A percentile compares a stretch with the other conserved stretches of the same genome.
phyloP scores from a whole-genome alignment of 73 alveolate species.

The Tetrahymena borealis region DNA sequence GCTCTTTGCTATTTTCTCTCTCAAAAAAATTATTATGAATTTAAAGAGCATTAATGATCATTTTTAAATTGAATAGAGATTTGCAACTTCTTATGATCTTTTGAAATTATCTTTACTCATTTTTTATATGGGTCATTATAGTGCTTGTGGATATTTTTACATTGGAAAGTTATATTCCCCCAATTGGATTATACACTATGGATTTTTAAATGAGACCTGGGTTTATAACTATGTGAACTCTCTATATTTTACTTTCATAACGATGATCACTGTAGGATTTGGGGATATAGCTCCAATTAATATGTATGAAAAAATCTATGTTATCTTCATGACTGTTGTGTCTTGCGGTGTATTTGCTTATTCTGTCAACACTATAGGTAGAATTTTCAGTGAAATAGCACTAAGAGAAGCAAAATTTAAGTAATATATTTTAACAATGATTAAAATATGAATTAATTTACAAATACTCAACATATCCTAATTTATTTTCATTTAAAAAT shows the following conservation, averaged over 20 bases:
- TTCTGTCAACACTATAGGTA: constrained; percentile 35
- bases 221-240: constrained; percentile 41
- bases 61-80: not conserved
- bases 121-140: not conserved
- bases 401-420: constrained; percentile 31
- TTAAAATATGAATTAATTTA: constrained; percentile 43
- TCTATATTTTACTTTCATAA: constrained; percentile 49
- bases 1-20: not conserved
- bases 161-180: not conserved
- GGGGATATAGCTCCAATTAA: constrained; percentile 55
- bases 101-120: not conserved
- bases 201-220: not conserved
- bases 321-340: constrained; percentile 20
- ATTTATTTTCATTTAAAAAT: constrained; percentile 32
- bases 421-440: constrained; percentile 45
- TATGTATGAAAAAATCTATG: constrained; percentile 38
- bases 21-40: not conserved
- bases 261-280: constrained; percentile 63
- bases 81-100: not conserved
- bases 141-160: not conserved
- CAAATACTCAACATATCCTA: constrained; percentile 39
- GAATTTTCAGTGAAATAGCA: constrained; percentile 11
- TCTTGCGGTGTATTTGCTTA: constrained; percentile 46
- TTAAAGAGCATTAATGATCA: not conserved
- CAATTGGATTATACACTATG: not conserved